Conservation (phyloP, 2,329 filamentous ascomycete species). For the Trichoderma arundinaceum region DNA sequence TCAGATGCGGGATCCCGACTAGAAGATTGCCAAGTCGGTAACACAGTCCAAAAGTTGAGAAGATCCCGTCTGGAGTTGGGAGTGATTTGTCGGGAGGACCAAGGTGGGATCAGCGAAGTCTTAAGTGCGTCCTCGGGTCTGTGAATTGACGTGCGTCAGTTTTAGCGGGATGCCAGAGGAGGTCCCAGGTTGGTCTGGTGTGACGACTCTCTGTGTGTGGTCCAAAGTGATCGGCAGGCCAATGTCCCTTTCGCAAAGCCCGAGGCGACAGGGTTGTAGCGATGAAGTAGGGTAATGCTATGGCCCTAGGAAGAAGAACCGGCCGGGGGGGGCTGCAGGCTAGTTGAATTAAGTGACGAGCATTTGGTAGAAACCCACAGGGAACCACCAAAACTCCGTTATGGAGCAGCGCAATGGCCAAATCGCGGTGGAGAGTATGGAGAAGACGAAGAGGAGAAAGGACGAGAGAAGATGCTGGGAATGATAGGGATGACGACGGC, state of each 20-base stretch:
- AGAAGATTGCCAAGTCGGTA: conserved; percentile 54
- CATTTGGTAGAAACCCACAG: conserved; percentile 31
- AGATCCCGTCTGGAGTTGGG: conserved; percentile 45
- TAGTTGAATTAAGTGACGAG: conserved; percentile 37
- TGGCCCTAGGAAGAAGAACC: conserved; percentile 43
- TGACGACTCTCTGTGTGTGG: conserved; percentile 57
- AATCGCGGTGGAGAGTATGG: conserved; percentile 31
- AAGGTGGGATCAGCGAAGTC: conserved; percentile 64
- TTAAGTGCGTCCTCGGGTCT: conserved; percentile 56
- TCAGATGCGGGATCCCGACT: conserved; percentile 58
- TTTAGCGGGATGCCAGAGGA: conserved; percentile 37
- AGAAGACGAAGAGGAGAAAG: conserved; percentile 24
- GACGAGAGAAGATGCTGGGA: conserved; percentile 21
- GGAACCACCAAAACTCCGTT: conserved; percentile 24
- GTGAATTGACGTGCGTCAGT: conserved; percentile 50
- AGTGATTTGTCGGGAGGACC: conserved; percentile 41
- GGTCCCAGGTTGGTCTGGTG: conserved; percentile 41
- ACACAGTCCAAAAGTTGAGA: conserved; percentile 50
- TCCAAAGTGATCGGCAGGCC: conserved; percentile 59
- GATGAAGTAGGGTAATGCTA: conserved; percentile 47
- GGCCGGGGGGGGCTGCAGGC: conserved; percentile 44
- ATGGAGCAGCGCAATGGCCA: conserved; percentile 27
- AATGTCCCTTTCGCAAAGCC: conserved; percentile 57
- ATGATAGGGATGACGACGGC: conserved; percentile 25
- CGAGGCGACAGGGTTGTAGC: conserved; percentile 52